Conservation (phyloP, 2,329 filamentous ascomycete genomes). For the Immersiporthe knoxdaviesiana region DNA sequence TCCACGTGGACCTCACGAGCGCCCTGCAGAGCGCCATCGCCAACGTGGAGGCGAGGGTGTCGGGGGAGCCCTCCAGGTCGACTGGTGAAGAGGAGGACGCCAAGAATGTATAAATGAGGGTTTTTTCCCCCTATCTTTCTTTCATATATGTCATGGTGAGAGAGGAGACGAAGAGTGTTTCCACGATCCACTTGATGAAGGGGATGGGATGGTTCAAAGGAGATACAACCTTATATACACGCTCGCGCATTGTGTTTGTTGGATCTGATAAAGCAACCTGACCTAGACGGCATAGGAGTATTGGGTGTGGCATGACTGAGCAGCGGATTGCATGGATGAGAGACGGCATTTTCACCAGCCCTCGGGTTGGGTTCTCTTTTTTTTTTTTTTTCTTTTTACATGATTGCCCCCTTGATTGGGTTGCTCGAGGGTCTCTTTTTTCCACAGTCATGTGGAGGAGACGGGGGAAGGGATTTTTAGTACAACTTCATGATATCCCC, state of each 20-base stretch:
- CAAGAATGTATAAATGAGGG: slow-evolving; percentile 3
- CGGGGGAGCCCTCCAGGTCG: slow-evolving; percentile 34
- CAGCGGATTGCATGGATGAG: slow-evolving; percentile 1
- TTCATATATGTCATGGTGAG: not conserved
- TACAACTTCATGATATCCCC: slow-evolving; percentile 27
- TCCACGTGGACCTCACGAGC: slow-evolving; percentile 90
- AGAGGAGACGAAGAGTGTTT: not conserved
- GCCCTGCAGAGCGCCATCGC: slow-evolving; percentile 86
- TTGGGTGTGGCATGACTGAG: not conserved
- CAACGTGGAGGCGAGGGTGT: slow-evolving; percentile 65
- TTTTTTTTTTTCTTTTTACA: not conserved
- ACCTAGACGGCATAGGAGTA: slow-evolving; percentile 17
- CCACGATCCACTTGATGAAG: not conserved
- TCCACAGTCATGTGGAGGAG: not conserved
- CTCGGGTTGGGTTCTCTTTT: not conserved
- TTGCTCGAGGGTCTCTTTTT: slow-evolving; percentile 1
- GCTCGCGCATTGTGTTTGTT: not conserved
- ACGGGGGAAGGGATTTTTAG: slow-evolving; percentile 5
- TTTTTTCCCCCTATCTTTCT: not conserved
- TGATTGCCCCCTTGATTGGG: slow-evolving; percentile 2
- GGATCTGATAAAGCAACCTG: not conserved
- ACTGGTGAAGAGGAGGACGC: slow-evolving; percentile 29
- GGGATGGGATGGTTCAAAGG: not conserved
- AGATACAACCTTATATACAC: not conserved
- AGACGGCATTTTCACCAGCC: not conserved